Base-by-base conservation (phyloP, 768 basidiomycete genomes). In the Hortiboletus campestris region DNA sequence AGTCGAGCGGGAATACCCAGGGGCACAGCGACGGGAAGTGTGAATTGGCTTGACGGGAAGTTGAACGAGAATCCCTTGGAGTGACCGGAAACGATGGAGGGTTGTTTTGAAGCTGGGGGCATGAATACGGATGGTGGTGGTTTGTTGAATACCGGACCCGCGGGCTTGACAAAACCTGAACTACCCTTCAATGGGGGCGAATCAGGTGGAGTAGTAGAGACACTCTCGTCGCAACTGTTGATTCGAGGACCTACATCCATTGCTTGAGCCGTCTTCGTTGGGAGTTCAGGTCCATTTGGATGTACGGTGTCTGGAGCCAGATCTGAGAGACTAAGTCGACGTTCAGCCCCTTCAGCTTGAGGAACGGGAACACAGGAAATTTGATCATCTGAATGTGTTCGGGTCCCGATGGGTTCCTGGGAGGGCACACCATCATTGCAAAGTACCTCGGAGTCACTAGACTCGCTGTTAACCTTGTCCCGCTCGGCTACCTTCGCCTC, bases 401-500 rank as follows among this genome's bases (percentile, higher is more conserved):
- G 57, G 25, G 52, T 46, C 29, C 28, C 43, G 42, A 35, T 0
- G 4, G 19, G 29, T 53, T 57, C 61, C 17, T 47, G 56, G 12
- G 63, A 47, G 16, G 48, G 53, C 16, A 52, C 20, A n/a, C 31
- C 32, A 40, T 58, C 58, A 25, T 55, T 60, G 16, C 53, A 67
- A 29, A 66, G 68, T 56, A 67, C 65, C 46, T 76, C 72, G 31
- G 51, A 40, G 28, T 63, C 61, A 8, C 41, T 40, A 17, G 50
- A 46, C 2, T 47, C 54, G 29, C 76, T 75, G 43, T 81, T 76
- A 53, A 78, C 73, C 56, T 79, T 77, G 63, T 85, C 80, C 54
- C 87, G 74, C 66, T 89, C 81, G 2, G 83, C 86, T 22, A 91
- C 77, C 54, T 81, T 78, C 6, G 83, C 87, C 68, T 91, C 86